A percentile compares a stretch with the other conserved stretches of the same genome.
Conservation (phyloP, 345 rosid species). For the Laguncularia racemosa region DNA sequence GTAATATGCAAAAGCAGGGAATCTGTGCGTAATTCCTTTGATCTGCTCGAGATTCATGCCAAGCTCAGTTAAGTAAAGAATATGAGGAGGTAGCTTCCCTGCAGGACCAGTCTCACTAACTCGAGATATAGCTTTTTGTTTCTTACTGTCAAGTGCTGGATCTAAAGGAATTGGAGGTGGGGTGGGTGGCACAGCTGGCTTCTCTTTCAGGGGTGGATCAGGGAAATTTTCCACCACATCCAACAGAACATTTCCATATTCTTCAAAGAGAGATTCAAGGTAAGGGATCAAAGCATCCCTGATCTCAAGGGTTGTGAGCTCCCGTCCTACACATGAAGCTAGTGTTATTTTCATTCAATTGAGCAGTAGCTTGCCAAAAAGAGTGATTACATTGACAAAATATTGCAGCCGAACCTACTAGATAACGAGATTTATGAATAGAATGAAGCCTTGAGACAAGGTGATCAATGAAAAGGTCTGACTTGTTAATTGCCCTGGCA, state of each 20-base stretch:
- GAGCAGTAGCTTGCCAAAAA: neutral
- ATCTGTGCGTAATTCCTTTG: constrained; percentile 58
- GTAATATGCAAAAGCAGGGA: constrained; percentile 78
- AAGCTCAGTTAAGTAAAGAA: constrained; percentile 67
- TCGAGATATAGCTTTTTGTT: constrained; percentile 56
- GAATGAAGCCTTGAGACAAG: constrained; percentile 79
- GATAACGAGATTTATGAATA: constrained; percentile 75
- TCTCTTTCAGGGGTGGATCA: constrained; percentile 38
- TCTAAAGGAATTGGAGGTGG: constrained; percentile 21
- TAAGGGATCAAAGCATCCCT: constrained; percentile 80
- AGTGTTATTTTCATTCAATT: constrained; percentile 1
- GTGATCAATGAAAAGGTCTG: constrained; percentile 65
- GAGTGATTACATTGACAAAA: constrained; percentile 2
- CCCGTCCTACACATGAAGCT: constrained; percentile 50
- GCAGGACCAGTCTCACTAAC: constrained; percentile 48
- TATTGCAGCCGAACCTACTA: constrained; percentile 70
- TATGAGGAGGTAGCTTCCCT: constrained; percentile 64
- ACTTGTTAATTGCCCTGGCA: constrained; percentile 61
- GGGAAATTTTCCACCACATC: constrained; percentile 73
- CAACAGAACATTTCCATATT: constrained; percentile 48
- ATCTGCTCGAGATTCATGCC: constrained; percentile 79
- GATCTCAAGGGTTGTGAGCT: constrained; percentile 85
- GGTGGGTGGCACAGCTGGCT: constrained; percentile 12
- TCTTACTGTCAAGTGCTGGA: constrained; percentile 31
- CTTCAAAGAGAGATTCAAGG: constrained; percentile 59